Percentiles rank a stretch among this genome's conserved stretches.
Conservation (phyloP, 257 asterid genomes). For the Agastache rugosa region DNA sequence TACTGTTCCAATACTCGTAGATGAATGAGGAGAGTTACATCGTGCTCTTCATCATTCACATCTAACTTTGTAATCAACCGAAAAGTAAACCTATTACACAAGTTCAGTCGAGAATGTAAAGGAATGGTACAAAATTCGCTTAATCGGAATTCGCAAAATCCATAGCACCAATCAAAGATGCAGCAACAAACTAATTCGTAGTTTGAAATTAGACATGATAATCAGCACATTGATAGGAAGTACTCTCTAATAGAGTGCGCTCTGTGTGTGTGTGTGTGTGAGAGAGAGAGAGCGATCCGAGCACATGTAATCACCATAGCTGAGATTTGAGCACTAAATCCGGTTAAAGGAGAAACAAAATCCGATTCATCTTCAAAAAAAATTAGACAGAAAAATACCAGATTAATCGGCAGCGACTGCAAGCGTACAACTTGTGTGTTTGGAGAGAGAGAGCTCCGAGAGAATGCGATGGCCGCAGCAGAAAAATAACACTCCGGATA, state of each 20-base stretch:
- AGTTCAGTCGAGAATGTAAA: not conserved
- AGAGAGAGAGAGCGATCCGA: slow-evolving; percentile 1
- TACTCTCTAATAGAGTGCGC: not conserved
- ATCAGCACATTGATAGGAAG: not conserved
- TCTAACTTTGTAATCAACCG: not conserved
- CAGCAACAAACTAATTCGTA: slow-evolving; percentile 4
- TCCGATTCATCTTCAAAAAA: not conserved
- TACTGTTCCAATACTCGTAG: not conserved
- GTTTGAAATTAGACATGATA: not conserved
- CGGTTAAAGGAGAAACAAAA: not conserved
- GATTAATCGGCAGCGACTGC: slow-evolving; percentile 14
- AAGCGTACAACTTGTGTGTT: not conserved
- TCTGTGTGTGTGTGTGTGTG: not conserved
- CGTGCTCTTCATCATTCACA: slow-evolving; percentile 1
- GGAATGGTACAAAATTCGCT: not conserved
- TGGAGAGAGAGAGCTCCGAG: not conserved
- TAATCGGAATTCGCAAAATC: not conserved
- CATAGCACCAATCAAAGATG: not conserved
- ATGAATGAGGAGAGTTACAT: not conserved
- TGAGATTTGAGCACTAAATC: not conserved
- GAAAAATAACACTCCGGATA: not conserved
- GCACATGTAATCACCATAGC: not conserved
- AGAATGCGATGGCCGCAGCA: not conserved
- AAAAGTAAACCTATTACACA: not conserved
- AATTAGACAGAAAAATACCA: slow-evolving; percentile 8